These are phyloP conservation scores for Citrullus amarus DNA, from an alignment of 306 rosid genomes.

Conservation along the genomic window DNA sequence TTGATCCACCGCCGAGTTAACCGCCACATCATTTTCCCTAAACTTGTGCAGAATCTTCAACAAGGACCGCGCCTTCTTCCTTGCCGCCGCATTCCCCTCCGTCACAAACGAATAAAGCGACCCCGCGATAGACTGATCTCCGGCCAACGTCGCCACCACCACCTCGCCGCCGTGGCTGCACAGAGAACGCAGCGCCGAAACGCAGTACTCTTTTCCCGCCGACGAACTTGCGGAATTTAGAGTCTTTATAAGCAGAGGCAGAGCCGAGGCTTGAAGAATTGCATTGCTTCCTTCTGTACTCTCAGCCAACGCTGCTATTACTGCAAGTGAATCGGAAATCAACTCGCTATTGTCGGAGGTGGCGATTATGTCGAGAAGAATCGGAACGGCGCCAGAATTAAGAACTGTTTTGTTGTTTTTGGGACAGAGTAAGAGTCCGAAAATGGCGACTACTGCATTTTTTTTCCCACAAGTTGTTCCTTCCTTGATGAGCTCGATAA, in stretches of 20 bases:
- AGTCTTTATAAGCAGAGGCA: constrained; percentile 21
- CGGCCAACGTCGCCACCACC: constrained; percentile 35
- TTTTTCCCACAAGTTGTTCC: constrained; percentile 60
- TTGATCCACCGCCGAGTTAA: constrained; percentile 16
- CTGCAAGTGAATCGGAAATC: constrained; percentile 36
- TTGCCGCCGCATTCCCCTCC: constrained; percentile 37
- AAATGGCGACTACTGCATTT: constrained; percentile 64
- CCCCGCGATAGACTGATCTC: constrained; percentile 37
- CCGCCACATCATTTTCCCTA: constrained; percentile 25
- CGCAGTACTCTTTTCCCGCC: constrained; percentile 46
- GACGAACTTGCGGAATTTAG: constrained; percentile 18
- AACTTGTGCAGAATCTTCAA: constrained; percentile 48
- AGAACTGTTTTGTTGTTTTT: constrained; percentile 36
- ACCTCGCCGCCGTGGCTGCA: constrained; percentile 44
- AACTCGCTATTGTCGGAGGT: constrained; percentile 37
- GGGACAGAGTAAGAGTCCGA: constrained; percentile 41
- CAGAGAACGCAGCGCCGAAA: constrained; percentile 42
- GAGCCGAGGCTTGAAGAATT: constrained; percentile 19
- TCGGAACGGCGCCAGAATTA: constrained; percentile 36
- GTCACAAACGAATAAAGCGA: constrained; percentile 43
- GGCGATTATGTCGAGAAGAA: constrained; percentile 30
- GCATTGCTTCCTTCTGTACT: constrained; percentile 37
- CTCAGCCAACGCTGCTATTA: constrained; percentile 48
- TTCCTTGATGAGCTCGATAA: constrained; percentile 40
- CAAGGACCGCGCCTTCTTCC: constrained; percentile 57